Conservation (phyloP, 345 rosid species). For the Moringa oleifera region DNA sequence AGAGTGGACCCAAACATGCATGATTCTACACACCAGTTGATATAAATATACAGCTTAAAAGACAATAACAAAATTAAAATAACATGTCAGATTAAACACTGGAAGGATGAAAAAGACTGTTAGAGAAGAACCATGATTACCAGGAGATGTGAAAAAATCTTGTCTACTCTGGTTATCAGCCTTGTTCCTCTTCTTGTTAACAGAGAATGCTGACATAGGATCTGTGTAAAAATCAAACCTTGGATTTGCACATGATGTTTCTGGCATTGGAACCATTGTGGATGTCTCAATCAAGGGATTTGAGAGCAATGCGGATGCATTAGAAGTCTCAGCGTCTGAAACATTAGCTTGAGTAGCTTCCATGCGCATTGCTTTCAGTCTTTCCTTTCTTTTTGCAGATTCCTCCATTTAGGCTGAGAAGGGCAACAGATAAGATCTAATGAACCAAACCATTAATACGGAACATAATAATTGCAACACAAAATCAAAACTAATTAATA, state of each 20-base stretch:
- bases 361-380: constrained; percentile 66
- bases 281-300: constrained; percentile 62
- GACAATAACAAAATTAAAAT: not conserved
- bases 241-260: constrained; percentile 25
- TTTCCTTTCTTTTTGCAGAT: constrained; percentile 67
- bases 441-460: no score
- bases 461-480: no score
- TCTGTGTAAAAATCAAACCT: constrained; percentile 80
- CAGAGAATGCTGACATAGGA: constrained; percentile 75
- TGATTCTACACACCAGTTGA: not conserved
- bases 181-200: constrained; percentile 36
- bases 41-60: constrained; percentile 1
- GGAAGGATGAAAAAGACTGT: constrained; percentile 24
- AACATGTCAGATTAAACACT: constrained; percentile 15
- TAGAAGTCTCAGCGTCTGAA: constrained; percentile 28
- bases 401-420: constrained; percentile 49
- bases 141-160: constrained; percentile 23
- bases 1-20: not conserved
- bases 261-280: constrained; percentile 18
- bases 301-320: constrained; percentile 33
- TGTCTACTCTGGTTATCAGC: constrained; percentile 23
- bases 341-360: constrained; percentile 53
- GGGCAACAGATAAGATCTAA: no score
- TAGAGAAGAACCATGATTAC: constrained; percentile 17
- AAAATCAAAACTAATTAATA: no score